Conservation (phyloP, 164 flowering plant species). For the Houttuynia cordata region DNA sequence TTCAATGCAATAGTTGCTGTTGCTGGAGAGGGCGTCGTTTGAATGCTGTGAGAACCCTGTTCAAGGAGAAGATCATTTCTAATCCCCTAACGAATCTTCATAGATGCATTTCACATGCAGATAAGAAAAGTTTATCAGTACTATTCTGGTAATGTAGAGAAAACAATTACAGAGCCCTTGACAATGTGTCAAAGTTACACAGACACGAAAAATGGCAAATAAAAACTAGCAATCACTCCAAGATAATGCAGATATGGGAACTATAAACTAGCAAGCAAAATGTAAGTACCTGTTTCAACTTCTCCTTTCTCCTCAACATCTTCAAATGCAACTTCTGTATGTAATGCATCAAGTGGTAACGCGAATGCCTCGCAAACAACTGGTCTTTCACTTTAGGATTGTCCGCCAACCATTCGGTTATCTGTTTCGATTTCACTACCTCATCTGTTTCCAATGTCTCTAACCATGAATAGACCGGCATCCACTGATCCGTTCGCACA, state of each 20-base stretch:
- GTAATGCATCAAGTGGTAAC: slow-evolving; percentile 80
- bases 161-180: no score
- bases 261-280: neutral
- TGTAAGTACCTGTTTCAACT: slow-evolving; percentile 28
- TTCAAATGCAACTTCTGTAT: slow-evolving; percentile 78
- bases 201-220: no score
- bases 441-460: slow-evolving; percentile 62
- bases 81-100: no score
- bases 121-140: no score
- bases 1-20: neutral
- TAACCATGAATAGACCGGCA: slow-evolving; percentile 82
- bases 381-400: slow-evolving; percentile 34
- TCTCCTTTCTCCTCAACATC: slow-evolving; percentile 56
- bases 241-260: neutral
- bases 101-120: no score
- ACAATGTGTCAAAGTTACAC: no score
- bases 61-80: no score
- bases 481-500: slow-evolving; percentile 86
- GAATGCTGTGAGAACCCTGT: neutral
- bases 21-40: neutral
- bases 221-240: neutral
- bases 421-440: slow-evolving; percentile 68
- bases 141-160: no score
- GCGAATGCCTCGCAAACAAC: slow-evolving; percentile 60
- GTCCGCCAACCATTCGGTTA: slow-evolving; percentile 62